Evolutionary conservation across 139 green algal genomes (phyloP), one percentile per base, ranked within the genome.

Genomic region (Tetratostichococcus sp.): DNA sequence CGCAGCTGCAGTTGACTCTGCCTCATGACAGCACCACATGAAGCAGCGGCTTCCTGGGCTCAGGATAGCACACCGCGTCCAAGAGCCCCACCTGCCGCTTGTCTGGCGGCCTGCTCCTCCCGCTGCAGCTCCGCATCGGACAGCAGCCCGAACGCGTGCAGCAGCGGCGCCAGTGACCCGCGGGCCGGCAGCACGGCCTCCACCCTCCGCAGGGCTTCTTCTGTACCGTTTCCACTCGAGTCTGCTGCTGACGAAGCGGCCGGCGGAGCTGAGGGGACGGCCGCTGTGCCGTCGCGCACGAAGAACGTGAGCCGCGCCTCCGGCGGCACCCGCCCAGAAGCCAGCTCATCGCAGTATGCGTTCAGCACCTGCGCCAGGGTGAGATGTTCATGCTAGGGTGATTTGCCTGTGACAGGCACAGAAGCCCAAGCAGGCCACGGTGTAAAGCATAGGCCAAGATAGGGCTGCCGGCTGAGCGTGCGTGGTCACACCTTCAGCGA

Each of bases 101-200:
- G 5, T 33, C 28, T 3, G 62, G 26, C 6, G 5, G 4, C 26
- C 28, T 14, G 5, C 11, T 72, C 67, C n/a, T 42, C 31, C 31
- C 33, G 67, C 33, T 72, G 42, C 33, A 94, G 82, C 65, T 94
- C 89, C 65, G 93, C 87, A 4, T 86, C 82, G 0, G 83, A 87
- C 59, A 97, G 93, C 28, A 97, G 85, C 0, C 87, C 89, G 80
- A 97, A 97, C 4, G 92, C 84, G 42, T 82, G 86, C 72, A 96
- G 95, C 5, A 97, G 85, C 0, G 92, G 91, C 4, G 78, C 85
- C 28, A 97, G 82, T 35, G 84, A 91, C 32, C 92, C 93, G 16
- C 74, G 86, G 28, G 83, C 78, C 2, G 82, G 78, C 34, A 96
- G 84, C 72, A 89, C 81, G 0, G 88, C 86, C 30, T 82, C 67